Base-by-base conservation (phyloP, 257 asterid genomes). In the Ilex asprella region DNA sequence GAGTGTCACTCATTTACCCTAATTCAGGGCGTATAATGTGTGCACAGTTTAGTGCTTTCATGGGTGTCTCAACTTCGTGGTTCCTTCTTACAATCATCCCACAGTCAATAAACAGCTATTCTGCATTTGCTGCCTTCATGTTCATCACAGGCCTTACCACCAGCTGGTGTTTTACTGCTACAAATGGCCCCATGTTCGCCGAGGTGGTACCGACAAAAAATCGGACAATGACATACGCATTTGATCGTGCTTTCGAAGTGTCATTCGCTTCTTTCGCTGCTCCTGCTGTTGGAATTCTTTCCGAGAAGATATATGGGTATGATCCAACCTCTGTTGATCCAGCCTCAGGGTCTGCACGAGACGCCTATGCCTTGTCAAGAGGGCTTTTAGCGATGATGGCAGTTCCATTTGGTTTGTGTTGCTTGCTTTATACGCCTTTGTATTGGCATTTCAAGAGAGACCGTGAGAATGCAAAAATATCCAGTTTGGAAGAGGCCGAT, bases 371-470 rank as follows among this genome's bases (percentile, higher is more conserved):
- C 0, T 62, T 92, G 82, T 92, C 99, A 10, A 85, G 76, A 63
- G 99, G 99, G 62, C 89, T 92, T 30, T 74, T 92, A n/a, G 59
- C 93, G 27, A 80, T 92, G 97, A 92, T 92, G 99, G 93, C 79
- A 9, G 81, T 89, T 29, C 99, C 99, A 1, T 84, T 85, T 49
- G 96, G 93, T 32, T 73, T 92, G 82, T 92, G 95, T 67, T 51
- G 89, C 71, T 76, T 92, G 84, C 89, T 89, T 70, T 92, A 92
- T 61, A 92, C 82, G 30, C 99, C 97, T 14, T 72, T 92, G 76
- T 86, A 92, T 61, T 92, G 99, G 99, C 83, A 82, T 16, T 92
- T 81, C 73, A 80, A 79, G 81, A 89, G 82, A 65, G 99, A 92
- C 52, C 63, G 83, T 10, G 97, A 89, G 76, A 83, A 75, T 75